Base-by-base conservation (phyloP, 1,284 basidiomycete species). In the Heimioporus retisporus region DNA sequence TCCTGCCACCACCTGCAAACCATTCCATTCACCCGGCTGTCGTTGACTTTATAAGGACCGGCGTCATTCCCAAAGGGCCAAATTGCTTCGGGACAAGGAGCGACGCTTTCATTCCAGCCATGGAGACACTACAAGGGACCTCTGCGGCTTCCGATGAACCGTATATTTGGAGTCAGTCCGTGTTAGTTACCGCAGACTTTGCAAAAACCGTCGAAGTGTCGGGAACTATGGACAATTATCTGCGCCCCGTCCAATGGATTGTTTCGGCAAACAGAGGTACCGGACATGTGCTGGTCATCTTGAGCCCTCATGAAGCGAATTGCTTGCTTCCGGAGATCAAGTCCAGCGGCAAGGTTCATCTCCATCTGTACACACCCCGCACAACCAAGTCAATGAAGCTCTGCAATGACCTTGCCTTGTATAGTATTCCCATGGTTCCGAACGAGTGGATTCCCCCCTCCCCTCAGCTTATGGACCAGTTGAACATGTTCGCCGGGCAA, bases 321-420 rank as follows among this genome's bases (percentile, higher is more conserved):
- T 48, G 8, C 18, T 3, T 48, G 18, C 46, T 48, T 19, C 46
- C 46, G 21, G 46, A 48, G 10, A 48, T 48, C 46, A 48, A 10
- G 18, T 48, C 46, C 6, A 48, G 46, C 18, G 21, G 21, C 46
- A 48, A 48, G 21, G 46, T 48, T 21, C 21, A 48, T 48, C 46
- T 48, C 10, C 46, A 48, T 48, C 16, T 48, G 10, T 48, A 48
- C 46, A 48, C 46, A 10, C 46, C 46, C 18, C 35, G 35, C 35
- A 75, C 79, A 8, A 76, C 70, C 4, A 71, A 76, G 40, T 71
- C 66, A 3, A 83, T 82, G 78, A 69, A 68, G 11, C 67, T 82
- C 2, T 80, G 82, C 63, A 82, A 40, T 13, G 35, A 85, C 59
- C 79, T 84, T 16, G 63, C 43, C 8, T 76, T 81, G 57, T 48